Evolutionary conservation across 2,329 filamentous ascomycete genomes (phyloP).

Genomic region (Septoria linicola): DNA sequence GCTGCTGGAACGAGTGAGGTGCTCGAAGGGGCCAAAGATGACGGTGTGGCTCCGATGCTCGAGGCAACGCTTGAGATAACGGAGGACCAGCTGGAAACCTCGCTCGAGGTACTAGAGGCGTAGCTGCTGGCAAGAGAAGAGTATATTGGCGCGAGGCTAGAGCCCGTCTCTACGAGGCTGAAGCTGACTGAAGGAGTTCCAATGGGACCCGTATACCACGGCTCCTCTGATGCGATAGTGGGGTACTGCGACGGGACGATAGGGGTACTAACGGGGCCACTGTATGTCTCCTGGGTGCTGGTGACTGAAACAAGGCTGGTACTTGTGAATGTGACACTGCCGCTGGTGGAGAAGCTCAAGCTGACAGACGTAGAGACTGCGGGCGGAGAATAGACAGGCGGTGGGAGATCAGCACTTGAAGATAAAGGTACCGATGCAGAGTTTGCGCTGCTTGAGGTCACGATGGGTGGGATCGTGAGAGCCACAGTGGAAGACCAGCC

Average conservation of each 20-base stretch:
- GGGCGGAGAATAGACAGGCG: not conserved
- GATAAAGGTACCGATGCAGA: not conserved
- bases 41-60: not conserved
- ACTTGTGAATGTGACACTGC: conserved; percentile 10
- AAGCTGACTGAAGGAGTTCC: conserved; percentile 1
- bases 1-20: not conserved
- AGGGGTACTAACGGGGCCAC: not conserved
- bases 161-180: not conserved
- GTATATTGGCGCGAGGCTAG: conserved; percentile 3
- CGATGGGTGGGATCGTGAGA: not conserved
- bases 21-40: not conserved
- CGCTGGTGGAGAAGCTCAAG: conserved; percentile 1
- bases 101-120: not conserved
- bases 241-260: conserved; percentile 1
- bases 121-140: conserved; percentile 7
- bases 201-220: not conserved
- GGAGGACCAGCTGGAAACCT: not conserved
- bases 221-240: not conserved
- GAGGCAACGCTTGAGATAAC: conserved; percentile 4
- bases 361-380: not conserved
- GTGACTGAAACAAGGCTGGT: not conserved
- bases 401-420: not conserved
- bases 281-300: conserved; percentile 1
- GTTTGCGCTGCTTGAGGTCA: not conserved
- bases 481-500: conserved; percentile 1